phyloP scores from a whole-genome alignment of 805 yeast species.

The Starmerella floris region DNA sequence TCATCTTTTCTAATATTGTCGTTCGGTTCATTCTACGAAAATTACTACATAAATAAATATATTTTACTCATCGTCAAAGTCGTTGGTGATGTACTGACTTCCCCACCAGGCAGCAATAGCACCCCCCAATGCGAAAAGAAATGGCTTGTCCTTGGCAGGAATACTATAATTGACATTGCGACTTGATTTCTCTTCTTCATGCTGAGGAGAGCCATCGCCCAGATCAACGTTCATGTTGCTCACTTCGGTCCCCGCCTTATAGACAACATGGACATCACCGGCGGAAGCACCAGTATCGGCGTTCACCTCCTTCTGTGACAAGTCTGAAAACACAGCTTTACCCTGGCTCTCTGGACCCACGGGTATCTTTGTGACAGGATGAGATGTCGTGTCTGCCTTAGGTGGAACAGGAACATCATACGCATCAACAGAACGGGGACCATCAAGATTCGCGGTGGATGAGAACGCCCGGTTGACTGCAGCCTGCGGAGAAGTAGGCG shows the following conservation, averaged over 20 bases:
- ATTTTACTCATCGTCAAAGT: not conserved
- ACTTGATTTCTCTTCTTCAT: constrained; percentile 13
- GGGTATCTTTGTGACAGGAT: constrained; percentile 23
- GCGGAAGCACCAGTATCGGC: constrained; percentile 18
- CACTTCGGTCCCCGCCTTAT: constrained; percentile 16
- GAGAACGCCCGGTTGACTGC: constrained; percentile 5
- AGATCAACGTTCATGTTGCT: constrained; percentile 23
- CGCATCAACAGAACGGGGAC: constrained; percentile 3
- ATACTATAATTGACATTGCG: constrained; percentile 14
- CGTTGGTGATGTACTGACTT: constrained; percentile 8
- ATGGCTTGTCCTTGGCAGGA: constrained; percentile 25
- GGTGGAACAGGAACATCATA: constrained; percentile 15
- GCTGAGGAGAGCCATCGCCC: constrained; percentile 14
- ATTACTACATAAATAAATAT: not conserved
- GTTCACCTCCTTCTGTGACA: constrained; percentile 1
- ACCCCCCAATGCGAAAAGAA: constrained; percentile 25
- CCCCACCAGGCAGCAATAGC: constrained; percentile 30
- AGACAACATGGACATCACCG: constrained; percentile 21
- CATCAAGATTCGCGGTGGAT: constrained; percentile 6
- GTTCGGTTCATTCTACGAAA: too few relatives aligned
- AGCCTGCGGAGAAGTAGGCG: not conserved
- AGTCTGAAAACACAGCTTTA: constrained; percentile 6
- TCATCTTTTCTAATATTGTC: too few relatives aligned
- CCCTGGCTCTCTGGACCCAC: constrained; percentile 22
- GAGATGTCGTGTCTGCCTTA: constrained; percentile 25